phyloP scores from a whole-genome alignment of 305 asterid genomes.

The Fraxinus greggii region DNA sequence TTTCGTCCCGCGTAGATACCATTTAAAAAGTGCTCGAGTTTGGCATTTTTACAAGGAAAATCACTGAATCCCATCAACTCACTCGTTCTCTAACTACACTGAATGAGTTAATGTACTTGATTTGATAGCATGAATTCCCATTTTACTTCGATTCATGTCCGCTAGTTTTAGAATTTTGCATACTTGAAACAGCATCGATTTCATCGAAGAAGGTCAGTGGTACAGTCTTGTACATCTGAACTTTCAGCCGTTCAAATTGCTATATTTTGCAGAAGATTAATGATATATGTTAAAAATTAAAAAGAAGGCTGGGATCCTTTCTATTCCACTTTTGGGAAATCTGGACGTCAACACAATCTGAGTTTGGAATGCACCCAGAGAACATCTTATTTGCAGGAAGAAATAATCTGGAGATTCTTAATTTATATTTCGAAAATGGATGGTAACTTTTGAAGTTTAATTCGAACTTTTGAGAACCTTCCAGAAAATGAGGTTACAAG shows the following conservation, averaged over 20 bases:
- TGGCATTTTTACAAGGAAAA: background rate
- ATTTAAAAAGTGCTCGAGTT: background rate
- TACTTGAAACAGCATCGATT: background rate
- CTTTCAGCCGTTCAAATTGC: background rate
- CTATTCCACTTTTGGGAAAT: background rate
- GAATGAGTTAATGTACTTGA: background rate
- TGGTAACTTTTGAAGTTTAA: background rate
- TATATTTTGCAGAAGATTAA: background rate
- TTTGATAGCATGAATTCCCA: background rate
- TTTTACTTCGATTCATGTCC: background rate
- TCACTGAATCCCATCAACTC: background rate
- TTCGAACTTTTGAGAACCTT: background rate
- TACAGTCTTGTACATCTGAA: background rate
- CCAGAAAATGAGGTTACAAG: background rate
- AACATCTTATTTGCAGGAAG: background rate
- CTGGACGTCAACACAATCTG: background rate
- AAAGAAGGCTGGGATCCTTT: background rate
- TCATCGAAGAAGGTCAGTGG: background rate
- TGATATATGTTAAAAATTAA: background rate
- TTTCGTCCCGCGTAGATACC: background rate
- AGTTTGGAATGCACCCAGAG: background rate
- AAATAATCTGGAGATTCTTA: background rate
- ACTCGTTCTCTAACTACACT: background rate
- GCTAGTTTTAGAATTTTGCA: background rate
- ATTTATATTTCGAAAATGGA: background rate